phyloP scores from a whole-genome alignment of 108 stramenopile species.

The Stephanodiscus minutulus region DNA sequence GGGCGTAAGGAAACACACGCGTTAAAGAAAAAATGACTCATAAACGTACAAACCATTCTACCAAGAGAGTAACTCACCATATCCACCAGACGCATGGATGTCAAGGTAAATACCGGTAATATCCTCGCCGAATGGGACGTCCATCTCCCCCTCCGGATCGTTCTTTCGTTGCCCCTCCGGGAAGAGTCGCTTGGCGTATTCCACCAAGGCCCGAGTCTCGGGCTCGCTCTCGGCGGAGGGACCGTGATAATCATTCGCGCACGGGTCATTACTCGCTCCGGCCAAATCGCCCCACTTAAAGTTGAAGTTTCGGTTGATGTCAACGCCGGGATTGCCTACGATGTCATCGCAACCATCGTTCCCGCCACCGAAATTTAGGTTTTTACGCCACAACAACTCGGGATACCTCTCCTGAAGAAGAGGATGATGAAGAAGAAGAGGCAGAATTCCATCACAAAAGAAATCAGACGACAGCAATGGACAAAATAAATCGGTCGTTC shows the following conservation, averaged over 20 bases:
- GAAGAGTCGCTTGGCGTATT: constrained; percentile 51
- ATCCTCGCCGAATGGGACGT: constrained; percentile 33
- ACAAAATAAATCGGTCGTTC: background rate
- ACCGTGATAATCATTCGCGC: constrained; percentile 44
- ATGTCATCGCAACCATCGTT: constrained; percentile 1
- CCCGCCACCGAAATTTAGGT: constrained; percentile 37
- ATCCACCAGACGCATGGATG: constrained; percentile 53
- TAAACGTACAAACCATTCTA: background rate
- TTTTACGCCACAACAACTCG: constrained; percentile 43
- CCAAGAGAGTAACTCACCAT: constrained; percentile 11
- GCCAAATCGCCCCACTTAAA: constrained; percentile 49
- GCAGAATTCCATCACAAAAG: no score
- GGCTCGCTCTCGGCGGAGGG: constrained; percentile 45
- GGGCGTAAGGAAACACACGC: background rate
- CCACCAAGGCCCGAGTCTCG: constrained; percentile 49
- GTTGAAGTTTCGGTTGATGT: constrained; percentile 65
- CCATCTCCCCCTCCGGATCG: constrained; percentile 26
- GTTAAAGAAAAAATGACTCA: constrained; percentile 12
- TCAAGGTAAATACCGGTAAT: constrained; percentile 53
- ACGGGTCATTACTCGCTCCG: constrained; percentile 42
- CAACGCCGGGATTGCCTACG: constrained; percentile 37
- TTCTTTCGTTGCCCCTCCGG: constrained; percentile 42
- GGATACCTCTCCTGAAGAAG: constrained; percentile 36
- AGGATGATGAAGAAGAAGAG: no score
- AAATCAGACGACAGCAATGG: no score